These are phyloP conservation scores for Termitomyces sp. DNA, from an alignment of 768 basidiomycete species.

Conservation along the genomic window DNA sequence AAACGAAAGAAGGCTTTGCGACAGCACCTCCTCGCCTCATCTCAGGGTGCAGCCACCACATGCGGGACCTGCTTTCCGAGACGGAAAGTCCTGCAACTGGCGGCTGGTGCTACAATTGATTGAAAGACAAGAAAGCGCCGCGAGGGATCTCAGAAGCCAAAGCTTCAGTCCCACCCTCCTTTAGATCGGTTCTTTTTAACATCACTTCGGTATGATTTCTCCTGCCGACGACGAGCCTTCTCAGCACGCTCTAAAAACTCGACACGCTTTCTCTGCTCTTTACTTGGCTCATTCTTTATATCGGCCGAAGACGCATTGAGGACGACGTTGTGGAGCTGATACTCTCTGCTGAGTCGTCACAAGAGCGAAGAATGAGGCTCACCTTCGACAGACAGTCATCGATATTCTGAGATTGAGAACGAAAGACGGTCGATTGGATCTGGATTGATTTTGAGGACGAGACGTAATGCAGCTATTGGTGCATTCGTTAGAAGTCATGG, in stretches of 20 bases:
- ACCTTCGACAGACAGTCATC: conserved; percentile 72
- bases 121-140: neutral
- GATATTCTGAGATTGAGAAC: conserved; percentile 77
- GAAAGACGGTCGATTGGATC: conserved; percentile 63
- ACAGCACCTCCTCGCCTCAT: neutral
- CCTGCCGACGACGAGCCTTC: conserved; percentile 40
- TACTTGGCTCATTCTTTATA: conserved; percentile 52
- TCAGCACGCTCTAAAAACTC: conserved; percentile 39
- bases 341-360: conserved; percentile 1
- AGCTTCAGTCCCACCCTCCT: conserved; percentile 16
- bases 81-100: neutral
- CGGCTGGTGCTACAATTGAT: neutral
- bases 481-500: neutral
- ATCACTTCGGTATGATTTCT: conserved; percentile 51
- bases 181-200: conserved; percentile 37
- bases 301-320: conserved; percentile 39
- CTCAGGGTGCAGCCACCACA: neutral
- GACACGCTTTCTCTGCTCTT: conserved; percentile 54
- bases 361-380: neutral
- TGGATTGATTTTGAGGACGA: conserved; percentile 66
- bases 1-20: neutral
- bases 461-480: conserved; percentile 55
- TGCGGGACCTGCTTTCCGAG: neutral
- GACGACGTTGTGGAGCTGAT: conserved; percentile 53
- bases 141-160: neutral